Conservation (phyloP, 2,329 filamentous ascomycete genomes). For the Bipolaris oryzae region DNA sequence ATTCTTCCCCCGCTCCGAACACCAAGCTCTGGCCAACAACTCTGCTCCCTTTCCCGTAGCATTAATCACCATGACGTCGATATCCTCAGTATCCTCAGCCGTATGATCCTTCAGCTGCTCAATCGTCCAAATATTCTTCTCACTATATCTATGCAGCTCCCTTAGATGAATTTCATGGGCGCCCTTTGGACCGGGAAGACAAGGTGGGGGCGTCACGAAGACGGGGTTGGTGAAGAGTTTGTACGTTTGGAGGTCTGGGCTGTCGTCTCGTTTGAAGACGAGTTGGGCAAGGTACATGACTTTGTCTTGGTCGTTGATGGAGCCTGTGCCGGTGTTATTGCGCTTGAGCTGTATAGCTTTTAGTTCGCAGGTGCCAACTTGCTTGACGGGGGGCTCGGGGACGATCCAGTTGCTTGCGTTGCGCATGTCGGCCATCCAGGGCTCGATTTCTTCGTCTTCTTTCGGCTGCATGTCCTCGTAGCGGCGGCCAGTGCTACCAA, state of each 20-base stretch:
- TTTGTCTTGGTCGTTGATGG: neutral
- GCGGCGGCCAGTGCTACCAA: neutral
- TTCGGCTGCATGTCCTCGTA: neutral
- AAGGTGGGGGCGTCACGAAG: neutral
- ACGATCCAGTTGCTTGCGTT: neutral
- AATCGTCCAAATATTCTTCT: neutral
- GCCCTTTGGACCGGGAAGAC: neutral
- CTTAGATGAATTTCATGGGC: slow-evolving; percentile 1
- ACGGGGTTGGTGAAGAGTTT: slow-evolving; percentile 1
- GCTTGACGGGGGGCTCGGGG: neutral
- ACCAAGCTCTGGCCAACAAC: neutral
- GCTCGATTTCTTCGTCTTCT: neutral
- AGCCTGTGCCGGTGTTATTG: neutral
- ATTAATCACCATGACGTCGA: neutral
- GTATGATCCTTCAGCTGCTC: neutral
- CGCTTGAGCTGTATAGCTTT: neutral
- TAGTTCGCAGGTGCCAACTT: neutral
- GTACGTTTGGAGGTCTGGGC: neutral
- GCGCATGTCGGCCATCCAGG: neutral
- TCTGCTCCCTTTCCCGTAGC: neutral
- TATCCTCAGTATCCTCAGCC: neutral
- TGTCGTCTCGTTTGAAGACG: neutral
- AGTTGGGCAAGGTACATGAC: neutral
- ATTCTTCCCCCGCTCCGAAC: neutral
- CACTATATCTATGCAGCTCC: neutral